A percentile compares a stretch with the other conserved stretches of the same genome.
Conservation (phyloP, 208 protist species). For the Leishmania braziliensis region DNA sequence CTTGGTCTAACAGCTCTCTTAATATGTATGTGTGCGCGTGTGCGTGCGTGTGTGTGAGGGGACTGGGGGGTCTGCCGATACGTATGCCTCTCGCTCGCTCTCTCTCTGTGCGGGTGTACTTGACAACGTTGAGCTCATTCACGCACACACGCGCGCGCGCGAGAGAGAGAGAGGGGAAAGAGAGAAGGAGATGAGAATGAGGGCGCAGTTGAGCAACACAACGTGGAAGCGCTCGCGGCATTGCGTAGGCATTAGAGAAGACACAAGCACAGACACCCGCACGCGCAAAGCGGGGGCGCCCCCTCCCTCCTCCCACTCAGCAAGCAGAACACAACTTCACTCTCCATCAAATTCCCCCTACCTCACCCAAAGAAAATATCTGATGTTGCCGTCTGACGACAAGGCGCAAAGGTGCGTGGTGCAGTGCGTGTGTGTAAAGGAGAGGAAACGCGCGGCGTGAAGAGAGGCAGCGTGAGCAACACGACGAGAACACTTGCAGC, state of each 20-base stretch:
- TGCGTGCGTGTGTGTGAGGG: slow-evolving; percentile 2
- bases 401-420: neutral
- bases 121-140: neutral
- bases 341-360: neutral
- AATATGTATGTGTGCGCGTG: neutral
- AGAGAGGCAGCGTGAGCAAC: neutral
- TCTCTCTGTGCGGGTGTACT: neutral
- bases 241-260: too few species aligned
- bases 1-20: neutral
- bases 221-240: too few species aligned
- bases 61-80: neutral
- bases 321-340: neutral
- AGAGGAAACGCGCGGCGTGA: neutral
- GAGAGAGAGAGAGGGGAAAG: too few species aligned
- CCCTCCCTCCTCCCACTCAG: neutral
- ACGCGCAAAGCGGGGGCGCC: neutral
- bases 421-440: neutral
- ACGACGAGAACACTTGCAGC: too few species aligned
- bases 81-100: neutral
- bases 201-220: too few species aligned
- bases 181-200: too few species aligned
- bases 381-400: neutral
- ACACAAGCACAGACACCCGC: neutral
- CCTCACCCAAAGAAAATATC: neutral
- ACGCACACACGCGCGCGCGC: too few species aligned